Base-by-base conservation (phyloP, 2,329 filamentous ascomycete species). In the Colletotrichum aenigma region DNA sequence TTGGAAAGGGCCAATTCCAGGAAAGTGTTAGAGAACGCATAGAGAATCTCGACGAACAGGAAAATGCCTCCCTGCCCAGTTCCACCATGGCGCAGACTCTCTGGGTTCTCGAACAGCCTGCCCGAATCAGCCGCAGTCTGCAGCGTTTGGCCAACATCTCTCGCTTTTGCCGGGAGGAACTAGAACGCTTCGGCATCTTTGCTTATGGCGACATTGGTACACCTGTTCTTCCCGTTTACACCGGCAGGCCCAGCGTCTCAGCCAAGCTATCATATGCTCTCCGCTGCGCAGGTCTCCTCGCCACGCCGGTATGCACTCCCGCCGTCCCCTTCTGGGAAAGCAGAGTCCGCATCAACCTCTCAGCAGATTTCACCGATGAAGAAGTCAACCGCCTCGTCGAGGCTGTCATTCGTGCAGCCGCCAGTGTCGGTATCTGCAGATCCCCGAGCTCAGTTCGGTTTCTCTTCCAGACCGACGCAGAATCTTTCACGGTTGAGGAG, bases 261-360 rank as follows among this genome's bases (percentile, higher is more conserved):
- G 76, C 72, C 7, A 67, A 64, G 10, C 48, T 78, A 3, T 74
- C 76, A 0, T 76, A 72, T 56, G 73, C 60, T 13, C 34, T 77
- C 10, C 76, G 76, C 2, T 21, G 66, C 30, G 58, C 15, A n/a
- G 71, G 75, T 2, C 26, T 77, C 2, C 65, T 76, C 6, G 77
- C 77, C 6, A 69, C 67, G 0, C 75, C 77, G 7, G 72, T 78
- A 0, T 71, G 70, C 9, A 65, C 76, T 7, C 76, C 76, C 1
- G 74, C 74, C 1, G 76, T 77, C 4, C 74, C 76, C 1, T 77
- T 74, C n/a, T 78, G 77, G 77, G 72, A 77, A 32, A 74, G 77
- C 24, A 74, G 77, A 18, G 77, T 78, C 7, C 72, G 75, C 6
- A 52, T 78, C 58, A 75, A 78, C 28, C 68, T 78, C 15, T 78